Conservation (phyloP, 2,329 filamentous ascomycete species). For the Graphilbum fragrans region DNA sequence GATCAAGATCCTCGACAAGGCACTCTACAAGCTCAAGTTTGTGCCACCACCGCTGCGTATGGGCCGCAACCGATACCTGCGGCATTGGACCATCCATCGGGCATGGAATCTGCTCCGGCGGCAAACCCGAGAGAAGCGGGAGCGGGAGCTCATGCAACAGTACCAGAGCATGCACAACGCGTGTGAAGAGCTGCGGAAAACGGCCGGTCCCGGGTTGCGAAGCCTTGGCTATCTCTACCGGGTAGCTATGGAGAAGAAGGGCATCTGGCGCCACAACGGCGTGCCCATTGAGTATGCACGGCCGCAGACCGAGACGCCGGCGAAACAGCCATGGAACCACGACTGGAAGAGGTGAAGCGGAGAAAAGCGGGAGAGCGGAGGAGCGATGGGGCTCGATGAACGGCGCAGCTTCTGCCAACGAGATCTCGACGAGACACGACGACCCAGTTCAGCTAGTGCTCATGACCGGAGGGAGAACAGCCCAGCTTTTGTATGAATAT, state of each 20-base stretch:
- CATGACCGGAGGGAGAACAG: too few relatives aligned
- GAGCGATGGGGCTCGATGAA: too few relatives aligned
- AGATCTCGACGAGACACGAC: too few relatives aligned
- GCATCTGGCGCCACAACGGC: constrained; percentile 57
- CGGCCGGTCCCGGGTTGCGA: constrained; percentile 41
- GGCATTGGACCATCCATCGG: constrained; percentile 98
- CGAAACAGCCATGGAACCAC: constrained; percentile 78
- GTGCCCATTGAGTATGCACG: constrained; percentile 89
- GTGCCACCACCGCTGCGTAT: constrained; percentile 64
- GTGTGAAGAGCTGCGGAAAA: constrained; percentile 67
- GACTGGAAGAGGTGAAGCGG: constrained; percentile 62
- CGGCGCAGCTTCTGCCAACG: too few relatives aligned
- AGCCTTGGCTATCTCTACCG: constrained; percentile 67
- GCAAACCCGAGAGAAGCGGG: constrained; percentile 49
- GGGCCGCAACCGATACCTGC: constrained; percentile 73
- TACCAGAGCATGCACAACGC: constrained; percentile 75
- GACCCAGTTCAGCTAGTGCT: too few relatives aligned
- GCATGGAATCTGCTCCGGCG: constrained; percentile 77
- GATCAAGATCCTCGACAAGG: constrained; percentile 19
- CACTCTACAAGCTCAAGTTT: constrained; percentile 18
- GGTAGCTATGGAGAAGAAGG: constrained; percentile 83
- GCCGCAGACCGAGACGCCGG: constrained; percentile 72
- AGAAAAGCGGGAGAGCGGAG: too few relatives aligned
- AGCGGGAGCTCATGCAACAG: constrained; percentile 62
- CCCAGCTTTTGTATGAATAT: too few relatives aligned